These are phyloP conservation scores for Claviceps spartinae DNA, from an alignment of 2,329 filamentous ascomycete genomes.

Conservation along the genomic window DNA sequence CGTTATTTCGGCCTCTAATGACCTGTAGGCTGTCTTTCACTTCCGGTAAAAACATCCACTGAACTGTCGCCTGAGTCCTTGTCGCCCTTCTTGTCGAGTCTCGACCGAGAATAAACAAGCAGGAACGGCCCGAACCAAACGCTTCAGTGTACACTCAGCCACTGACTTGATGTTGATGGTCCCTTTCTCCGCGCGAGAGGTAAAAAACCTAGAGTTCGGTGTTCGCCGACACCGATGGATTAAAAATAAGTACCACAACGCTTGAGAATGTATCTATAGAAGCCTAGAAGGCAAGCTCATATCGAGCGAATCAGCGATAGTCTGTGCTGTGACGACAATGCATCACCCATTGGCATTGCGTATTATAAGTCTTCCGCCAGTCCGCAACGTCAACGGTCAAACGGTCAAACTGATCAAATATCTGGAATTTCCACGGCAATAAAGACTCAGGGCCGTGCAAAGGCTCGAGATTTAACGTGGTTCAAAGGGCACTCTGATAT, in stretches of 20 bases:
- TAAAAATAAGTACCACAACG: constrained; percentile 69
- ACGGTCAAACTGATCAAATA: constrained; percentile 69
- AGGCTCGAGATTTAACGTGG: constrained; percentile 85
- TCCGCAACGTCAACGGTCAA: constrained; percentile 60
- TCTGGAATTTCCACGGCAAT: constrained; percentile 66
- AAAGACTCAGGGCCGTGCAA: constrained; percentile 65
- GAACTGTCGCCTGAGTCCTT: too few species aligned
- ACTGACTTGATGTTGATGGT: too few species aligned
- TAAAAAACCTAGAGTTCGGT: too few species aligned
- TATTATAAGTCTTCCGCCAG: constrained; percentile 58
- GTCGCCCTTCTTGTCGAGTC: too few species aligned
- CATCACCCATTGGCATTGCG: too few species aligned
- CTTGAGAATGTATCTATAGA: constrained; percentile 58
- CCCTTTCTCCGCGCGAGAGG: too few species aligned
- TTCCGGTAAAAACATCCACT: too few species aligned
- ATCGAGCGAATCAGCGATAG: constrained; percentile 54
- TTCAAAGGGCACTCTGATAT: constrained; percentile 91
- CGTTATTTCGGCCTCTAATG: too few species aligned
- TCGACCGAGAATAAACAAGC: too few species aligned
- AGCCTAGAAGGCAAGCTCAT: constrained; percentile 70
- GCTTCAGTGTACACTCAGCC: too few species aligned
- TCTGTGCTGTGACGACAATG: constrained; percentile 42
- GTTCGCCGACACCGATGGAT: constrained; percentile 13
- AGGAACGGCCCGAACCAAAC: too few species aligned
- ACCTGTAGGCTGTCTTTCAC: too few species aligned